Conservation (phyloP, 2,329 filamentous ascomycete genomes). For the Trichoderma cornu-damae region DNA sequence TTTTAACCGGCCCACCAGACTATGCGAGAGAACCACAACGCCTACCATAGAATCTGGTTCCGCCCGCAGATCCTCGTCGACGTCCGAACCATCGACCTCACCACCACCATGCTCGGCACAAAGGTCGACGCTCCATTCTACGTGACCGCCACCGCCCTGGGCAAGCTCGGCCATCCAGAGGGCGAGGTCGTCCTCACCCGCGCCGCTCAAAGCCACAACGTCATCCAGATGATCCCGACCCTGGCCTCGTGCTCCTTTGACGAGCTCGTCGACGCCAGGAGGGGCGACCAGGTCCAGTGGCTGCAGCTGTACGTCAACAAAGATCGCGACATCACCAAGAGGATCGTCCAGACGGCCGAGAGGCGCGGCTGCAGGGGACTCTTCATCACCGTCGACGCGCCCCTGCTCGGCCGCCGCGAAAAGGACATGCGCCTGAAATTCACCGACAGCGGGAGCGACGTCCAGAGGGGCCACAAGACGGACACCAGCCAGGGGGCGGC, state of each 20-base stretch:
- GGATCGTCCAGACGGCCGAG: conserved; percentile 89
- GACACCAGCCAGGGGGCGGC: conserved; percentile 90
- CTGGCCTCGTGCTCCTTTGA: conserved; percentile 96
- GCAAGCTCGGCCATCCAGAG: conserved; percentile 89
- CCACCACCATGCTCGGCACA: conserved; percentile 89
- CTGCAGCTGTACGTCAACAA: conserved; percentile 97
- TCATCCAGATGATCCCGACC: conserved; percentile 98
- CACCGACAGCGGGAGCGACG: conserved; percentile 72
- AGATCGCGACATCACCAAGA: conserved; percentile 81
- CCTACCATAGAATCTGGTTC: conserved; percentile 98
- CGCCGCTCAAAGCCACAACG: conserved; percentile 77
- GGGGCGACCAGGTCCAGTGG: conserved; percentile 86
- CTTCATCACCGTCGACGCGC: conserved; percentile 97
- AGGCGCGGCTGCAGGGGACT: conserved; percentile 85
- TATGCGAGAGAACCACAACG: conserved; percentile 88
- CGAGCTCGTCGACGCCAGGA: conserved; percentile 82
- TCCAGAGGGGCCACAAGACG: conserved; percentile 70
- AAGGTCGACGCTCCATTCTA: conserved; percentile 87
- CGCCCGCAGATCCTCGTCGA: conserved; percentile 83
- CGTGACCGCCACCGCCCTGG: conserved; percentile 90
- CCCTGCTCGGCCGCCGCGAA: conserved; percentile 87
- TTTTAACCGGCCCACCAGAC: too few species aligned
- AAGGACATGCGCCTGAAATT: conserved; percentile 98
- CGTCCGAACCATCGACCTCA: conserved; percentile 79
- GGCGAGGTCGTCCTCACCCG: conserved; percentile 88